These are phyloP conservation scores for Verticillium zaregamsianum DNA, from an alignment of 2,329 filamentous ascomycete genomes.

Conservation along the genomic window DNA sequence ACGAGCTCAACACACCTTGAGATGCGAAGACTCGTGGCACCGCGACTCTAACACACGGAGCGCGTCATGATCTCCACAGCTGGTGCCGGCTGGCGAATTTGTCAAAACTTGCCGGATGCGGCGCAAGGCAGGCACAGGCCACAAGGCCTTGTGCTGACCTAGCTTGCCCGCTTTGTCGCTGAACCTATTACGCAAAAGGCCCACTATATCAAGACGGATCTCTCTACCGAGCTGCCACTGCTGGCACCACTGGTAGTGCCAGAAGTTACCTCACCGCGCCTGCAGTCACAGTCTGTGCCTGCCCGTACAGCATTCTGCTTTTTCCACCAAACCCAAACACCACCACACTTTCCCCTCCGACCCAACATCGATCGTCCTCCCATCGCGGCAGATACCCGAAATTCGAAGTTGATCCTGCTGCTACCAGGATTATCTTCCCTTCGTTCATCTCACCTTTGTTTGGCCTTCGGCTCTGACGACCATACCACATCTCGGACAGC, in stretches of 20 bases:
- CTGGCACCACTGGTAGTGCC: background rate
- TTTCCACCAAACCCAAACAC: background rate
- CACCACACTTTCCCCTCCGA: conserved; percentile 14
- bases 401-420: background rate
- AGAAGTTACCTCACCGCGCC: background rate
- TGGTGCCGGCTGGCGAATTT: too few species aligned
- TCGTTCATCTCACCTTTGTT: background rate
- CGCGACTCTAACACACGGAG: too few species aligned
- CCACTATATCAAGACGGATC: conserved; percentile 1
- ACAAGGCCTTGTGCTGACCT: background rate
- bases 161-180: background rate
- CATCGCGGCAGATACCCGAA: background rate
- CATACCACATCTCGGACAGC: background rate
- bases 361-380: background rate
- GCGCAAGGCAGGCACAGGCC: background rate
- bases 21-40: too few species aligned
- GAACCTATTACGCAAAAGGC: conserved; percentile 5
- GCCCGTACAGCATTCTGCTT: background rate
- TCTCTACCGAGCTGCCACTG: background rate
- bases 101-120: too few species aligned
- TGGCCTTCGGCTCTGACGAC: background rate
- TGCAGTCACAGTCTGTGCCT: background rate
- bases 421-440: background rate
- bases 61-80: too few species aligned
- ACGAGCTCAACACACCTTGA: too few species aligned